Base-by-base conservation (phyloP, 208 protist species). In the Trypanosomatidae sp. region DNA sequence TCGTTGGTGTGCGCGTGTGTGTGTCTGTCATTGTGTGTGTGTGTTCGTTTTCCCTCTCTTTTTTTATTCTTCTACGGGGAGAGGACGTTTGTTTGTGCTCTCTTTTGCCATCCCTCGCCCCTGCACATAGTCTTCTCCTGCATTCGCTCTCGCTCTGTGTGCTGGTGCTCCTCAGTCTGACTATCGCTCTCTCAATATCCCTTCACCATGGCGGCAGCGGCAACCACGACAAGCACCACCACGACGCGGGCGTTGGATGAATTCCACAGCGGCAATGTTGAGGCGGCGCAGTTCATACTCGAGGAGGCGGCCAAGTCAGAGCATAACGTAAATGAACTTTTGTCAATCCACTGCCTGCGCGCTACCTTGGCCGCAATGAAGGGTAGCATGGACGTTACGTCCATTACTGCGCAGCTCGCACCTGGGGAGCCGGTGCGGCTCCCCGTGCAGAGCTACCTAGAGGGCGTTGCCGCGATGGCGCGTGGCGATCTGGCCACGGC, bases 351-450 rank as follows among this genome's bases (percentile, higher is more conserved):
- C 56, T 95, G 90, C 73, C 79, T 95, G 46, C 89, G 82, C 22
- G 90, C 90, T 17, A 86, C 90, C 33, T 69, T 95, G 28, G 88
- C 87, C 1, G 92, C 89, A 19, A 92, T 97, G 92, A 76, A 90
- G 30, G 92, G 90, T 50, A 88, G 81, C 66, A 62, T 68, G 15
- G 71, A 86, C 28, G 76, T 80, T 13, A 70, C 71, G 0, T 53
- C 59, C 30, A 74, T 77, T 13, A 53, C 78, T 1, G 71, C 66
- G 19, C 58, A 69, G 52, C 66, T 74, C 36, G 12, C 75, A 2
- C 60, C 70, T 0, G 71, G 73, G 15, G 74, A 79, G 30, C 43
- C 62, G 28, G 66, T 83, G 62, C 58, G 81, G 52, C 80, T 74
- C 13, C 74, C 83, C 1, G 73, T 89, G 64, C 79, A 79, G 73